Base-by-base conservation (phyloP, 352 stramenopile genomes). In the Phytophthora melonis region DNA sequence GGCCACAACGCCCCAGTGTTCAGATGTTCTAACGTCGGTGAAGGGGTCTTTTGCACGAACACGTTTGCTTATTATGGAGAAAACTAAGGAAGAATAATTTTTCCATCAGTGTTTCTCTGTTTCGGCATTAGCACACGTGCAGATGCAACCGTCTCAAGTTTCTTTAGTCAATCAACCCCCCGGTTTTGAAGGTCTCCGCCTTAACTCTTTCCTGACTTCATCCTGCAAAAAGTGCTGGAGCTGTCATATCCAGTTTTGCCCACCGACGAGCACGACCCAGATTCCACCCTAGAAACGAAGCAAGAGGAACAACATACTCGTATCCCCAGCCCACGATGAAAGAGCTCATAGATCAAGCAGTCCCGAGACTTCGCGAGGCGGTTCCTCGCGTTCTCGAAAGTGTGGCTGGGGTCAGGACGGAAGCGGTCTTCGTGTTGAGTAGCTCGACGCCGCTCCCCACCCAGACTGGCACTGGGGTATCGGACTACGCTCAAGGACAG, bases 401-500 rank as follows among this genome's bases (percentile, higher is more conserved):
- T 21, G 18, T 70, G 3, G 55, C 58, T 30, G 62, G 23, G 25
- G 56, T 54, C 21, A 55, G 10, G 0, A 21, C 14, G 13, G 30
- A 32, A 32, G 27, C 25, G 7, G 39, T 55, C 23, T 56, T 27
- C 1, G 62, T 50, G n/a, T 50, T 39, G 45, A 62, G 43, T 52
- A 41, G 23, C 18, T 5, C 16, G 10, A 34, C 13, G n/a, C 9
- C 60, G 23, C 25, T 27, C 3, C 32, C n/a, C 23, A 55, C 32
- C 6, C 39, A 63, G 7, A 25, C 36, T 18, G 30, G 66, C 14
- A 5, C 63, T 6, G 62, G 32, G 14, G 25, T 75, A n/a, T 68
- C 66, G 2, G 63, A 58, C 21, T 81, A 81, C 59, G 43, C 58
- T 3, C 62, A 68, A 61, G 70, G 62, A 14, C 73, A 87, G 25